phyloP scores from a whole-genome alignment of 208 protist species.

The Acanthamoeba divionensis region DNA sequence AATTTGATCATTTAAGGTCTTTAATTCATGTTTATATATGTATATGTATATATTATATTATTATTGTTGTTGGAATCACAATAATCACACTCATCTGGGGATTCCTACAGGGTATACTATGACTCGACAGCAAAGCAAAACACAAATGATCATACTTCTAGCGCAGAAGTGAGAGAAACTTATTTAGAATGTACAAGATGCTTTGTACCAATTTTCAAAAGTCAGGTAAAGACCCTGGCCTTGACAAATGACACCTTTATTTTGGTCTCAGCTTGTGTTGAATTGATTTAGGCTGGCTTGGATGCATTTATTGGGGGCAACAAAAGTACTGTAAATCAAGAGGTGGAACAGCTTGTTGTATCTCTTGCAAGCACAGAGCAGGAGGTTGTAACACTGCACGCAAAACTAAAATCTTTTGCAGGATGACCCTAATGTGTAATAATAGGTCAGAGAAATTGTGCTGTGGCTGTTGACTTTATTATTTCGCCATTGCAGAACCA shows the following conservation, averaged over 20 bases:
- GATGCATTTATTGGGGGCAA: background rate
- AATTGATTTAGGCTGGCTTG: background rate
- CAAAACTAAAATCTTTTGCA: no score
- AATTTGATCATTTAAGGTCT: no score
- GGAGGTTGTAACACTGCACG: no score
- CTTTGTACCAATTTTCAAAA: background rate
- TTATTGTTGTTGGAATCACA: no score
- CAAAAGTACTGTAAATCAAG: background rate
- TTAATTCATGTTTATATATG: no score
- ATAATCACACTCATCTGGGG: background rate
- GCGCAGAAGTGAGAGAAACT: background rate
- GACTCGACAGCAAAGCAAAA: background rate
- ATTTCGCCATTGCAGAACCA: no score
- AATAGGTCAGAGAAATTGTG: no score
- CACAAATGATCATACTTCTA: background rate
- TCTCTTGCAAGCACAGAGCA: conserved; percentile 3
- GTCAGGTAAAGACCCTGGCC: background rate
- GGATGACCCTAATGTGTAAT: no score
- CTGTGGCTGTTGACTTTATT: no score
- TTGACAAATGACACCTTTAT: background rate
- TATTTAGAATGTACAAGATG: background rate
- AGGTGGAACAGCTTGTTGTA: conserved; percentile 27
- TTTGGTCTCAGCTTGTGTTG: background rate
- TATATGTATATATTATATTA: no score
- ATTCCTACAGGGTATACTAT: background rate